Percentiles rank a stretch among this genome's conserved stretches.
Conservation (phyloP, 1,139 yeast species). For the Arxiozyma bovina region DNA sequence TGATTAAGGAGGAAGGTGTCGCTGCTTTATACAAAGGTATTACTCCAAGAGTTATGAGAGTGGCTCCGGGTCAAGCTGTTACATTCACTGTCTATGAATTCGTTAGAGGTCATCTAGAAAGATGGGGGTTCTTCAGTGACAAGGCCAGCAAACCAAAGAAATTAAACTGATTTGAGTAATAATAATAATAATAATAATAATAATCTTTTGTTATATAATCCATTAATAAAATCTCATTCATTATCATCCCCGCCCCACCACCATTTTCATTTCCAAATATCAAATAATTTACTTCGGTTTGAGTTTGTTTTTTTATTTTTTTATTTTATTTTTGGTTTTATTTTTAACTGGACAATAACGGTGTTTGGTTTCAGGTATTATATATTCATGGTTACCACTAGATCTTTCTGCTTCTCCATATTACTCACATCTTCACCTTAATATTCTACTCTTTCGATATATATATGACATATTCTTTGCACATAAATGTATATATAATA, state of each 20-base stretch:
- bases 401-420: neutral
- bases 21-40: slow-evolving; percentile 90
- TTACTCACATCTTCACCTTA: neutral
- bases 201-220: no score
- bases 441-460: neutral
- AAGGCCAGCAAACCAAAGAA: slow-evolving; percentile 1
- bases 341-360: no score
- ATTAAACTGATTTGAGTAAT: neutral
- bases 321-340: no score
- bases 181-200: neutral
- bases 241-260: neutral
- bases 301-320: no score
- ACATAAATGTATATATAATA: neutral
- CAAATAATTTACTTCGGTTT: no score
- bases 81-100: slow-evolving; percentile 94
- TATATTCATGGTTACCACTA: no score
- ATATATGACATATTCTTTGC: neutral
- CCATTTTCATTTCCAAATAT: neutral
- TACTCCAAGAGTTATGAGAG: slow-evolving; percentile 98
- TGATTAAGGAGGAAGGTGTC: slow-evolving; percentile 82
- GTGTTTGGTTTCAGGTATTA: no score
- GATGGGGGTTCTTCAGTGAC: slow-evolving; percentile 23
- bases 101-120: slow-evolving; percentile 62
- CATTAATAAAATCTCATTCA: neutral
- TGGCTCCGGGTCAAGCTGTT: slow-evolving; percentile 98